A percentile compares a stretch with the other conserved stretches of the same genome.
Conservation (phyloP, 2,329 filamentous ascomycete genomes). For the Botrytis paeoniae region DNA sequence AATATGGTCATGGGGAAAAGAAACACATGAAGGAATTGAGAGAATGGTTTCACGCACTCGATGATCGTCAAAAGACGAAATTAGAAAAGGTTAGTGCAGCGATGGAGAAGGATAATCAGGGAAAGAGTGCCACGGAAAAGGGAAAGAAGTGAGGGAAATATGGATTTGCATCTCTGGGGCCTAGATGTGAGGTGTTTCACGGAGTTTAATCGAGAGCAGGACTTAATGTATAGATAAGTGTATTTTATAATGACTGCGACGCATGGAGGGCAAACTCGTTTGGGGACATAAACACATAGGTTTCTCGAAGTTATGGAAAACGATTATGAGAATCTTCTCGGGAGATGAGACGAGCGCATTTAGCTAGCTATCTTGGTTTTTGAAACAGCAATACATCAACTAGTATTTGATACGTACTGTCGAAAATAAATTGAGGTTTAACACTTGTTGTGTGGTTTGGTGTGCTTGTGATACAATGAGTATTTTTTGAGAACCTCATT, state of each 20-base stretch:
- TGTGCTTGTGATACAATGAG: neutral
- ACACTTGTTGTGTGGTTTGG: neutral
- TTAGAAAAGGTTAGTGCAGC: neutral
- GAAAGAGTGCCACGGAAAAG: constrained; percentile 9
- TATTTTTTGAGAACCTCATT: neutral
- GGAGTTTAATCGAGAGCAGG: neutral
- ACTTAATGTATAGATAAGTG: neutral
- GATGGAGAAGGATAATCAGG: neutral
- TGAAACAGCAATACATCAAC: neutral
- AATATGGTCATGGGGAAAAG: constrained; percentile 50
- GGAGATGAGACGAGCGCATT: neutral
- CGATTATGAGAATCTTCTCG: neutral
- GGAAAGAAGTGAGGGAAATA: neutral
- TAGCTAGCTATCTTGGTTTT: neutral
- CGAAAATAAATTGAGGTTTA: neutral
- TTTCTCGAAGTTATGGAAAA: neutral
- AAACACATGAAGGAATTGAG: constrained; percentile 49
- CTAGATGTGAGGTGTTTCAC: neutral
- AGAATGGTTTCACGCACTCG: constrained; percentile 47
- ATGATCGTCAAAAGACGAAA: constrained; percentile 29
- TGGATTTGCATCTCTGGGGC: neutral
- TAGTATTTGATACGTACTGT: neutral
- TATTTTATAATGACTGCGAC: neutral
- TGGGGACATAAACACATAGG: neutral
- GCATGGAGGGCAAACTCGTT: neutral